Percentiles rank a stretch among this genome's conserved stretches.
These are phyloP conservation scores for Lodderomyces beijingensis DNA, from an alignment of 1,139 yeast species.

Conservation along the genomic window DNA sequence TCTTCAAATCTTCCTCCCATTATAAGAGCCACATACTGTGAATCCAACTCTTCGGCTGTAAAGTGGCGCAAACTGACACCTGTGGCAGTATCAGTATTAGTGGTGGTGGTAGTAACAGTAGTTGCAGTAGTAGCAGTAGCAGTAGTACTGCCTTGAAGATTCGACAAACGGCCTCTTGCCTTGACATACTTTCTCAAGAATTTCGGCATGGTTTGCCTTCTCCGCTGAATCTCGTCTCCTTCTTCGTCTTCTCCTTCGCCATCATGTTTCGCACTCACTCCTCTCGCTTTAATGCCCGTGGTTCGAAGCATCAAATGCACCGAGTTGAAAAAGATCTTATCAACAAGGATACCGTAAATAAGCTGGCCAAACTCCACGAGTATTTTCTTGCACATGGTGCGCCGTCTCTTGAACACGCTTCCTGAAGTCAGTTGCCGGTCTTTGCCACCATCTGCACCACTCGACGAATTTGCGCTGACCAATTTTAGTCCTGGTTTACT, in stretches of 20 bases:
- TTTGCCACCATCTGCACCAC: slow-evolving; percentile 8
- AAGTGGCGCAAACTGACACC: not conserved
- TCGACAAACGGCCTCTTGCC: no score
- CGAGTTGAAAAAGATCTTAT: slow-evolving; percentile 11
- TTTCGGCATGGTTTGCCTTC: slow-evolving; percentile 21
- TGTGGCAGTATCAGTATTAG: no score
- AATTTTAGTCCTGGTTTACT: slow-evolving; percentile 25
- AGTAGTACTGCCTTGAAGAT: no score
- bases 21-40: slow-evolving; percentile 21
- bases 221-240: no score
- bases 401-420: slow-evolving; percentile 22
- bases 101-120: no score
- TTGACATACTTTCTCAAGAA: no score
- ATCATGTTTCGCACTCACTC: no score
- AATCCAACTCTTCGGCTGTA: slow-evolving; percentile 20
- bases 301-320: no score
- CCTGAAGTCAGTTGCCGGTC: slow-evolving; percentile 1
- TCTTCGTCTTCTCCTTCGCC: no score
- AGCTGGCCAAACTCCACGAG: slow-evolving; percentile 21
- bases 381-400: slow-evolving; percentile 17
- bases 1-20: slow-evolving; percentile 36
- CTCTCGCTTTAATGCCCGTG: no score
- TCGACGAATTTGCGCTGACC: slow-evolving; percentile 19
- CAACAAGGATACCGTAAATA: slow-evolving; percentile 18
- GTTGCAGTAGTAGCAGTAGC: no score